Evolutionary conservation across 2,329 filamentous ascomycete genomes (phyloP).

Genomic region (Daldinia sp.): DNA sequence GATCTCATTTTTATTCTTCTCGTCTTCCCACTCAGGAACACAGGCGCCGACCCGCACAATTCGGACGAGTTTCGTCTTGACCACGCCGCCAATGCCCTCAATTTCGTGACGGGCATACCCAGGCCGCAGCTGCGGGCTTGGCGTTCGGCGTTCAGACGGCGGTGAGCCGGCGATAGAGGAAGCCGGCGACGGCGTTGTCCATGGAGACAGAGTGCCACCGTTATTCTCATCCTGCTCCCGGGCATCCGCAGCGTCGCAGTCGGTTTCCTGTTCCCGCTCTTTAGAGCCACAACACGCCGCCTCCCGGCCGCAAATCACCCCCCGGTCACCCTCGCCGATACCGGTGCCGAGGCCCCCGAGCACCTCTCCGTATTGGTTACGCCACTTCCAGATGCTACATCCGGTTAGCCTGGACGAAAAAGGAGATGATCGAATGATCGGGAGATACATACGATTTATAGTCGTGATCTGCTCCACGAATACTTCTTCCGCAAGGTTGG

Average conservation of each 20-base stretch:
- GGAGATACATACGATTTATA: conserved; percentile 64
- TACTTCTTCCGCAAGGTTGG: conserved; percentile 80
- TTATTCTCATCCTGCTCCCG: conserved; percentile 56
- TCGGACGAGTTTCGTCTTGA: conserved; percentile 89
- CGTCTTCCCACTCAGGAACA: conserved; percentile 88
- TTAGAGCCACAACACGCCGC: conserved; percentile 79
- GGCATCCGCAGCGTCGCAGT: conserved; percentile 84
- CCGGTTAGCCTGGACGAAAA: conserved; percentile 8
- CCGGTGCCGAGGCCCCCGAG: conserved; percentile 86
- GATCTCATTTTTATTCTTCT: conserved; percentile 73
- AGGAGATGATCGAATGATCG: conserved; percentile 16
- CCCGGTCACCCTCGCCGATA: conserved; percentile 88
- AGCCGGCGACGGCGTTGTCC: conserved; percentile 40
- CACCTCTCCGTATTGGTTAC: conserved; percentile 83
- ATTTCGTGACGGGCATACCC: conserved; percentile 91
- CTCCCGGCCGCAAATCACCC: conserved; percentile 87
- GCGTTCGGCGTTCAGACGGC: conserved; percentile 42
- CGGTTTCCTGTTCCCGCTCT: conserved; percentile 84
- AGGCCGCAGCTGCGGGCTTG: conserved; percentile 68
- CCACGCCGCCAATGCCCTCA: conserved; percentile 86
- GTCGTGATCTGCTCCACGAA: conserved; percentile 70
- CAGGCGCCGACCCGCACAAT: conserved; percentile 84
- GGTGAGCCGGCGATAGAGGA: conserved; percentile 40
- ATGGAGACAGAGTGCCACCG: conserved; percentile 43
- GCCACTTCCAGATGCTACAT: conserved; percentile 85